Evolutionary conservation across 2,329 filamentous ascomycete species (phyloP), one percentile per base, ranked within the genome.

Genomic region (Scedosporium apiospermum): DNA sequence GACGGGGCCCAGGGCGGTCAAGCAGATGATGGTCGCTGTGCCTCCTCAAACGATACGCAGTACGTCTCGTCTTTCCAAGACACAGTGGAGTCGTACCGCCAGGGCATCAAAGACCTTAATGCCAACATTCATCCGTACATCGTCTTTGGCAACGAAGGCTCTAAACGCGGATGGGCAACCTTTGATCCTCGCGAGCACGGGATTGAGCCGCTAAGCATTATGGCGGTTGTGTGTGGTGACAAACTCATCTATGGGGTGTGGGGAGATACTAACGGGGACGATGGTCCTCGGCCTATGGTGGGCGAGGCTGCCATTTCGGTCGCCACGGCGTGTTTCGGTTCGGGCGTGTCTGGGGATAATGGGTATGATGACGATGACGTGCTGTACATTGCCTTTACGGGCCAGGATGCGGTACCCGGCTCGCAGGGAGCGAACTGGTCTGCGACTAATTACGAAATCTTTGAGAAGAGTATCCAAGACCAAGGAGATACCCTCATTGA

Each of bases 181-280:
- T 82, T 80, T 51, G 67, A 79, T 63, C 78, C 80, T 0, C 65
- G 71, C 60, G 62, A 72, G 2, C 67, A 73, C 21, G 78, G 77
- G 1, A 74, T 85, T 63, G 67, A 80, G 69, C 80, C 80, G 1
- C 69, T 85, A 64, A 80, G 79, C 63, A 73, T 85, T 10, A 80
- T 85, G 69, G 82, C 80, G 1, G 79, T 84, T 3, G 79, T 85
- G 23, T 85, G 82, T 67, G 74, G 74, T 53, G 71, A 76, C 58
- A 74, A 80, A 66, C 69, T 83, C 69, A 77, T 78, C 65, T 86
- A 86, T 67, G 83, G 82, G 10, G 72, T 86, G 59, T 87, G 82
- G 83, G 84, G 83, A 21, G 83, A 87, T 65, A 80, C 79, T 41
- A 87, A 87, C 65, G 84, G 83, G 53, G 81, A 78, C 58, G 78